Conservation (phyloP, 2,329 filamentous ascomycete genomes). For the Aspergillus persii region DNA sequence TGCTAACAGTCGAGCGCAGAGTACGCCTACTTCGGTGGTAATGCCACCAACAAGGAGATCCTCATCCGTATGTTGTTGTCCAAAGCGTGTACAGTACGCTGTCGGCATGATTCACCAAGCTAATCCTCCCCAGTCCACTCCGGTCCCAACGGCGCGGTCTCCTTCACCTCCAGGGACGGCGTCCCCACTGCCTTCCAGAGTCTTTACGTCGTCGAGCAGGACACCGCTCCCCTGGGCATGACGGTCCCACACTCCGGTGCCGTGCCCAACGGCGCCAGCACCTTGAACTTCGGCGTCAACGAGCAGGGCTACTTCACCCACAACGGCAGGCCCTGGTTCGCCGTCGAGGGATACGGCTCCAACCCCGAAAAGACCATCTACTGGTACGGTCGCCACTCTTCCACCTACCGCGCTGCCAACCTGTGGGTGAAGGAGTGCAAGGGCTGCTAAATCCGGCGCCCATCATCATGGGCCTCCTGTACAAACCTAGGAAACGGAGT, state of each 20-base stretch:
- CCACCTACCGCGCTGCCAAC: conserved; percentile 15
- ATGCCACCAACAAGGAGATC: conserved; percentile 21
- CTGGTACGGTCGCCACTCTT: conserved; percentile 27
- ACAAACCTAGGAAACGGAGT: not conserved
- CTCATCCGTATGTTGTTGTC: conserved; percentile 24
- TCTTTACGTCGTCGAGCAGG: conserved; percentile 26
- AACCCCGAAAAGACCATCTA: conserved; percentile 21
- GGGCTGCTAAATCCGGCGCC: conserved; percentile 13
- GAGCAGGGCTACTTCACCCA: conserved; percentile 28
- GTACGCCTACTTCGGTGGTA: conserved; percentile 21
- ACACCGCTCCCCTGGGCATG: conserved; percentile 19
- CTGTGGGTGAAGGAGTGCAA: conserved; percentile 15
- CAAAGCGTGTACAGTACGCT: not conserved
- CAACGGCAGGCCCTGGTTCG: conserved; percentile 24
- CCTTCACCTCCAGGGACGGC: conserved; percentile 22
- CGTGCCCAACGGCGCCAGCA: conserved; percentile 23
- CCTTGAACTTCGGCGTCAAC: conserved; percentile 24
- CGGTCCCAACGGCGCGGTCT: conserved; percentile 19
- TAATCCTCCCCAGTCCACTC: conserved; percentile 18
- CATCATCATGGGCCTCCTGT: not conserved
- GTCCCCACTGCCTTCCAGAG: conserved; percentile 29
- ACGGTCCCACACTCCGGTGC: conserved; percentile 29
- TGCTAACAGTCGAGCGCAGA: conserved; percentile 9
- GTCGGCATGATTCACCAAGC: not conserved
- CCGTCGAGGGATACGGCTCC: conserved; percentile 24